Base-by-base conservation (phyloP, 139 green algal genomes). In the Eudorina sp. region DNA sequence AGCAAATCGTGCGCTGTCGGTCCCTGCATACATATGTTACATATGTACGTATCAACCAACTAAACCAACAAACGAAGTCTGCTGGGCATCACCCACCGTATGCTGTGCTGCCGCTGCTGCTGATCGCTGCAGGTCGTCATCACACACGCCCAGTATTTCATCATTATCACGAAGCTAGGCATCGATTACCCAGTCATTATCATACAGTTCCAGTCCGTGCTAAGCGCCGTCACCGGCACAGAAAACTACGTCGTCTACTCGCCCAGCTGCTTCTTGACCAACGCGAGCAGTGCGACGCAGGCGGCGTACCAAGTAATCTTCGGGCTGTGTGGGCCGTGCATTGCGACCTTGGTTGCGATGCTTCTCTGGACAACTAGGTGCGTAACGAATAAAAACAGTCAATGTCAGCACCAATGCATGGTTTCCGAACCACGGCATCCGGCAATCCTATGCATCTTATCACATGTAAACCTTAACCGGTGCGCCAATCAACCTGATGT, bases 111-210 rank as follows among this genome's bases (percentile, higher is more conserved):
- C n/a, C n/a, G n/a, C n/a, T n/a, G n/a, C n/a, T n/a, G n/a, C n/a
- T n/a, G n/a, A n/a, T n/a, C n/a, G n/a, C 29, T 29, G 11, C 77
- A 84, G 77, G 36, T 45, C 25, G 8, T 73, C 53, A 84, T 84
- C 77, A 41, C 25, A 27, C 77, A 84, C 77, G 8, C 41, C 16
- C 77, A 84, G 38, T 73, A 73, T 23, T 55, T 73, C 11, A n/a
- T 84, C 27, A 84, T 84, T 40, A 55, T 84, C 9, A 73, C 53
- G 34, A 40, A 41, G n/a, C 77, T 84, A 16, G n/a, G 55, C 53
- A 46, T 84, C 31, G 38, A 73, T 53, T 84, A 55, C 16, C 70
- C 70, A 4, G 21, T 14, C 38, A 53, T 55, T 18, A 55, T 78
- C 36, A 55, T 2, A 19, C 16, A 46, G 7, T 78, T 23, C 16